These are phyloP conservation scores for Peziza echinospora DNA, from an alignment of 495 filamentous ascomycete species.

Conservation along the genomic window DNA sequence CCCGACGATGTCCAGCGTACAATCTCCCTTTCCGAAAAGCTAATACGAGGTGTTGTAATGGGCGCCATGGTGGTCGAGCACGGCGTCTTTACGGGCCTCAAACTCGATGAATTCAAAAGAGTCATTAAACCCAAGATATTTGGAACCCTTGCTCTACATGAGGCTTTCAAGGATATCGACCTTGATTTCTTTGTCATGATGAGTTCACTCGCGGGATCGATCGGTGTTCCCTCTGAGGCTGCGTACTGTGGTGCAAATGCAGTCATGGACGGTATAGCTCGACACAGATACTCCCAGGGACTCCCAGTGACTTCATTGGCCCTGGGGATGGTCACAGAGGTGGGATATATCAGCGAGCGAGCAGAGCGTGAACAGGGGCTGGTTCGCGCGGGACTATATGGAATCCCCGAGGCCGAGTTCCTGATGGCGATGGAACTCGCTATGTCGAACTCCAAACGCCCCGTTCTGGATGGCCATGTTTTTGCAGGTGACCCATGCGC, in stretches of 20 bases:
- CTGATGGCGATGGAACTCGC: too few species aligned
- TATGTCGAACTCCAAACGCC: too few species aligned
- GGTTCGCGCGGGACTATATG: too few species aligned
- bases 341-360: slow-evolving; percentile 36
- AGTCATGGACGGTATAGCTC: slow-evolving; percentile 32
- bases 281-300: slow-evolving; percentile 25
- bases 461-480: too few species aligned
- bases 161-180: slow-evolving; percentile 20
- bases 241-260: slow-evolving; percentile 44
- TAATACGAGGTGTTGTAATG: slow-evolving; percentile 32
- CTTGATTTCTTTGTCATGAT: slow-evolving; percentile 49
- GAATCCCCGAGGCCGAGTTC: too few species aligned
- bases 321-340: slow-evolving; percentile 32
- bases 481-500: too few species aligned
- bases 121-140: slow-evolving; percentile 34
- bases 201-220: slow-evolving; percentile 36
- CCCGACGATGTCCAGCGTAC: background rate
- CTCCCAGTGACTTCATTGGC: slow-evolving; percentile 32
- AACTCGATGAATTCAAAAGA: slow-evolving; percentile 26
- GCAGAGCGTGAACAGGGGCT: too few species aligned
- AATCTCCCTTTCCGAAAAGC: background rate
- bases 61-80: slow-evolving; percentile 29
- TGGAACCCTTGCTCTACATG: slow-evolving; percentile 37
- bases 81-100: slow-evolving; percentile 34
- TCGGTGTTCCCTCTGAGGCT: slow-evolving; percentile 39